A percentile compares a stretch with the other conserved stretches of the same genome.
phyloP scores from a whole-genome alignment of 1,284 basidiomycete genomes.

The Sporisorium graminicola region DNA sequence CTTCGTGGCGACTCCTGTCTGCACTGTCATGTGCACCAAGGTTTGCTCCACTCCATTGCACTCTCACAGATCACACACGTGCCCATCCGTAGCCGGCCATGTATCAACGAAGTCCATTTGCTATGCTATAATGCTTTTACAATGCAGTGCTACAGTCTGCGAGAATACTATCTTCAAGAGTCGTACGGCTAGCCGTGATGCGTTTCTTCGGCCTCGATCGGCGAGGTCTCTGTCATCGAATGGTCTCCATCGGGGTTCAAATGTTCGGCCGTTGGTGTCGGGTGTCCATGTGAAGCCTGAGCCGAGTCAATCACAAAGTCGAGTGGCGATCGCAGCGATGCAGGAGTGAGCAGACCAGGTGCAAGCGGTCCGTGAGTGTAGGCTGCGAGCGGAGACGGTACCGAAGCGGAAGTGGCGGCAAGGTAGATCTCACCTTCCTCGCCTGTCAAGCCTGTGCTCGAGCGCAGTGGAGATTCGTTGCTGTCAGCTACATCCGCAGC shows the following conservation, averaged over 20 bases:
- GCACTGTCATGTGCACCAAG: background rate
- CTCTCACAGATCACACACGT: conserved; percentile 3
- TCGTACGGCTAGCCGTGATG: background rate
- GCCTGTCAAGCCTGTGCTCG: conserved; percentile 29
- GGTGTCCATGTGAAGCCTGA: conserved; percentile 43
- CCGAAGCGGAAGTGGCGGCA: conserved; percentile 31
- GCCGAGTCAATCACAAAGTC: conserved; percentile 42
- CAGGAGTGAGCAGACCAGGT: conserved; percentile 27
- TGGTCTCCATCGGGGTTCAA: conserved; percentile 8
- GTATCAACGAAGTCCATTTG: background rate
- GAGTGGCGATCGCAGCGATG: conserved; percentile 34
- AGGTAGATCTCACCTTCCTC: conserved; percentile 33
- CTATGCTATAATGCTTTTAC: background rate
- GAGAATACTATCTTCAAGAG: background rate
- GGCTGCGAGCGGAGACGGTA: conserved; percentile 15
- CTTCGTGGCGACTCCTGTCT: background rate
- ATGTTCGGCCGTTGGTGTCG: conserved; percentile 27
- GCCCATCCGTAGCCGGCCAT: too few relatives aligned
- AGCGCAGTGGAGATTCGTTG: background rate
- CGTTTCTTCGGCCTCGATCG: conserved; percentile 1
- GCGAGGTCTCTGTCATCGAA: background rate
- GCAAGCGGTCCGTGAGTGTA: conserved; percentile 22
- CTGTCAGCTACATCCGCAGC: background rate
- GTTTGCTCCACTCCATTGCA: background rate
- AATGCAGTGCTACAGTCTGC: background rate